These are phyloP conservation scores for Fusarium sambucinum DNA, from an alignment of 2,329 filamentous ascomycete species.

Conservation along the genomic window DNA sequence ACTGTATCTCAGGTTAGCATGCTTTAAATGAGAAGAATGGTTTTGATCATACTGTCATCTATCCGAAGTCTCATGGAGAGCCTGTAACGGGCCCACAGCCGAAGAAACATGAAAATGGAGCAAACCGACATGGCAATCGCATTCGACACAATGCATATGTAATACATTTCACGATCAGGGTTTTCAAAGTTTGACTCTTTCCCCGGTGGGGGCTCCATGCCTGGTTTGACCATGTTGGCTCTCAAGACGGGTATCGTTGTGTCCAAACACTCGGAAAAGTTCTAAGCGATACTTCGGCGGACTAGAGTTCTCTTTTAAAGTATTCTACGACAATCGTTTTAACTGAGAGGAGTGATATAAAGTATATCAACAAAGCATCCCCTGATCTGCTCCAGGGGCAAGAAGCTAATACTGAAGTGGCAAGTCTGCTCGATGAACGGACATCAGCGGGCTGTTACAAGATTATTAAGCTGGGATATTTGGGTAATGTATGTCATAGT, in stretches of 20 bases:
- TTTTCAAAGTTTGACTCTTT: constrained; percentile 28
- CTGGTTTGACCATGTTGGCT: constrained; percentile 18
- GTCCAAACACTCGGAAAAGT: not conserved
- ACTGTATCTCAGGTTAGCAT: constrained; percentile 1
- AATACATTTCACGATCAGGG: constrained; percentile 24
- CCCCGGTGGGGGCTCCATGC: constrained; percentile 30
- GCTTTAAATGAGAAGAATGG: fast-evolving
- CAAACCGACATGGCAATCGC: constrained; percentile 19
- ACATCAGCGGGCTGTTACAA: not conserved
- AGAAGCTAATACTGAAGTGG: not conserved
- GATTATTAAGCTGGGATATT: not conserved
- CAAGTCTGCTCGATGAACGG: not conserved
- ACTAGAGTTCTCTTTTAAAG: not conserved
- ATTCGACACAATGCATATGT: constrained; percentile 29
- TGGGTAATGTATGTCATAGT: not conserved
- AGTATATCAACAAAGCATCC: not conserved
- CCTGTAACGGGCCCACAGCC: constrained; percentile 25
- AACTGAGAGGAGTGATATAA: not conserved
- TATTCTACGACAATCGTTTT: fast-evolving
- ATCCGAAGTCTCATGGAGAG: constrained; percentile 21
- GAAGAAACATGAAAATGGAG: constrained; percentile 20
- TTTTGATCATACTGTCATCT: constrained; percentile 17
- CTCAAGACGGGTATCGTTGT: not conserved
- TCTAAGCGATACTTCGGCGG: too few species aligned
- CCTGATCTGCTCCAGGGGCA: not conserved